Evolutionary conservation across 2,329 filamentous ascomycete genomes (phyloP), one percentile per base, ranked within the genome.

Genomic region (Colletotrichum camelliae): DNA sequence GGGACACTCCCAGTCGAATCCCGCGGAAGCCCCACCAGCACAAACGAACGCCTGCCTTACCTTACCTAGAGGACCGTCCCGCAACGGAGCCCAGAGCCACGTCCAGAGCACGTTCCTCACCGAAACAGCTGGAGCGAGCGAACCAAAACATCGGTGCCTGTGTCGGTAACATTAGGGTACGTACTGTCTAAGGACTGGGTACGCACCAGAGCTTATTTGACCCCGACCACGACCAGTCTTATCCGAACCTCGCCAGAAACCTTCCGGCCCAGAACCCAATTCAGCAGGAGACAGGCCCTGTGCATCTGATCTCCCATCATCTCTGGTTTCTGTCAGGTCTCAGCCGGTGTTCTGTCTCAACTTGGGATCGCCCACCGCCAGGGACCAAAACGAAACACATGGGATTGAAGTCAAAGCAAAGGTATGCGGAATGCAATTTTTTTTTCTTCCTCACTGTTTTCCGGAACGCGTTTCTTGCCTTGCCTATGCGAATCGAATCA

Each of bases 41-140:
- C 64, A 58, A 48, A 75, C 72, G 52, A 69, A 69, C 65, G 29
- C 43, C 43, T 48, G 43, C 43, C 43, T 48, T 48, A 48, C 39
- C 18, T 35, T 35, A 13, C 33, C 33, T 33, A 66, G 29, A 72
- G 69, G 69, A 48, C 65, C 74, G 70, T 70, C 58, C 74, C 74
- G 65, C 64, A 74, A 74, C 74, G 74, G 74, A 76, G 64, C 68
- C 58, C 15, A 48, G 33, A 68, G 52, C 55, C 72, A 72, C 67
- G 61, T 61, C 33, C 48, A 16, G 16, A 72, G 72, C 72, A 75
- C 72, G 72, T 75, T 62, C 62, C 72, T 75, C 69, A 62, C 69
- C 72, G 62, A 75, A 61, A 67, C 61, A 67, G 43, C 43, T 48
- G 43, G 18, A 21, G 43, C 43, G 43, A 48, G 48, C 55, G 37